phyloP scores from a whole-genome alignment of 345 rosid genomes.

The Pistacia integerrima region DNA sequence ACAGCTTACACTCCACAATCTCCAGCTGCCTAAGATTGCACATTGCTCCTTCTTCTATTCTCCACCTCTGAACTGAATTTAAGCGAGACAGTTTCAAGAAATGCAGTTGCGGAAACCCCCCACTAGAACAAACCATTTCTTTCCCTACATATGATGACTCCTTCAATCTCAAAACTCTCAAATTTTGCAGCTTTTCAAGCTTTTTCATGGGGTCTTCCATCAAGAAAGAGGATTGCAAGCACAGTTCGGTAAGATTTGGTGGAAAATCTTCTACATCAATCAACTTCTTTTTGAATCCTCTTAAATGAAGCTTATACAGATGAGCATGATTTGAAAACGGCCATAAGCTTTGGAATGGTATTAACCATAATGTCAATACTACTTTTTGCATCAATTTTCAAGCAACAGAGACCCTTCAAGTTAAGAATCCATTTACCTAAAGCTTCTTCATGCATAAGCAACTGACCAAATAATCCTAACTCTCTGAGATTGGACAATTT shows the following conservation, averaged over 20 bases:
- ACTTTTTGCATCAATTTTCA: slow-evolving; percentile 16
- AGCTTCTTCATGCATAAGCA: slow-evolving; percentile 24
- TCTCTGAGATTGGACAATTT: slow-evolving; percentile 9
- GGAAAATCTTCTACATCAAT: slow-evolving; percentile 21
- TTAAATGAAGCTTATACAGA: slow-evolving; percentile 14
- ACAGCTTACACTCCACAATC: slow-evolving; percentile 12
- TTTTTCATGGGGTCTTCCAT: slow-evolving; percentile 26
- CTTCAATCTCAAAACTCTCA: slow-evolving; percentile 19
- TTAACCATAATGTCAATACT: background rate
- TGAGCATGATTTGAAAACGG: background rate
- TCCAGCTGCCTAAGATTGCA: background rate
- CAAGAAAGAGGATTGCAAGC: slow-evolving; percentile 10
- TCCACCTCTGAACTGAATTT: background rate
- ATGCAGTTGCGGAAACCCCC: slow-evolving; percentile 26
- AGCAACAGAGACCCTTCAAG: slow-evolving; percentile 13
- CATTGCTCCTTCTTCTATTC: slow-evolving; percentile 21
- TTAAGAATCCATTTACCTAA: slow-evolving; percentile 20
- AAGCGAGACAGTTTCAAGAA: slow-evolving; percentile 14
- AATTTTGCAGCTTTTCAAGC: slow-evolving; percentile 20
- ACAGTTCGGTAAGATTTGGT: slow-evolving; percentile 11
- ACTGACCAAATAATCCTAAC: slow-evolving; percentile 8
- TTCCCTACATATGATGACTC: slow-evolving; percentile 18
- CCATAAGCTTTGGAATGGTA: background rate
- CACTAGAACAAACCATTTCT: slow-evolving; percentile 22
- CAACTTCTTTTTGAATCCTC: slow-evolving; percentile 4